Conservation (phyloP, 2,329 filamentous ascomycete species). For the Fusarium compactum region DNA sequence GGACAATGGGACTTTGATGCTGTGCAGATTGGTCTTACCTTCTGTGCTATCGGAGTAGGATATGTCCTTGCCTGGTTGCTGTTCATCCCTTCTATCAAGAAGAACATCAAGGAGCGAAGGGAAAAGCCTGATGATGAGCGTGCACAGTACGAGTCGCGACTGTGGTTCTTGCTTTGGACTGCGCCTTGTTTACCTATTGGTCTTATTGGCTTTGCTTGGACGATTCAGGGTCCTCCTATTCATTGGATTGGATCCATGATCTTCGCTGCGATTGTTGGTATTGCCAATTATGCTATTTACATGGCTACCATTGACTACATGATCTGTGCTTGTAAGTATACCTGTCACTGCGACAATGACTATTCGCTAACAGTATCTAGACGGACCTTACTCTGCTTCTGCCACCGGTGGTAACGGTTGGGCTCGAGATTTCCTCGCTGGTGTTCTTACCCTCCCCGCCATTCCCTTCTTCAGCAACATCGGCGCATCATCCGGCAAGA, state of each 20-base stretch:
- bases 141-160: conserved; percentile 76
- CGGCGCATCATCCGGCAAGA: conserved; percentile 57
- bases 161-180: conserved; percentile 73
- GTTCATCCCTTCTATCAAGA: conserved; percentile 69
- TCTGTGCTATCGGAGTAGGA: conserved; percentile 75
- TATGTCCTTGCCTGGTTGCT: conserved; percentile 72
- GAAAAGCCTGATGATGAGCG: conserved; percentile 65
- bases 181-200: conserved; percentile 73
- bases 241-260: conserved; percentile 78
- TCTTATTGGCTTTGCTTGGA: conserved; percentile 77
- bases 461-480: conserved; percentile 74
- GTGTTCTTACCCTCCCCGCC: conserved; percentile 76
- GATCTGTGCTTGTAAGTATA: conserved; percentile 49
- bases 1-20: conserved; percentile 73
- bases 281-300: conserved; percentile 80
- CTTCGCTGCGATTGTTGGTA: conserved; percentile 74
- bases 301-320: conserved; percentile 85
- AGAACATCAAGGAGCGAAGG: conserved; percentile 63
- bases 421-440: conserved; percentile 78
- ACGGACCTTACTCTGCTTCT: conserved; percentile 76
- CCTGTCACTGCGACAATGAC: rapidly evolving
- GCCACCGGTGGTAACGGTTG: conserved; percentile 83
- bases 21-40: conserved; percentile 68
- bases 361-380: conserved; percentile 1
- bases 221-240: conserved; percentile 70